phyloP scores from a whole-genome alignment of 2,329 filamentous ascomycete genomes.

The Neopestalotiopsis sp. region DNA sequence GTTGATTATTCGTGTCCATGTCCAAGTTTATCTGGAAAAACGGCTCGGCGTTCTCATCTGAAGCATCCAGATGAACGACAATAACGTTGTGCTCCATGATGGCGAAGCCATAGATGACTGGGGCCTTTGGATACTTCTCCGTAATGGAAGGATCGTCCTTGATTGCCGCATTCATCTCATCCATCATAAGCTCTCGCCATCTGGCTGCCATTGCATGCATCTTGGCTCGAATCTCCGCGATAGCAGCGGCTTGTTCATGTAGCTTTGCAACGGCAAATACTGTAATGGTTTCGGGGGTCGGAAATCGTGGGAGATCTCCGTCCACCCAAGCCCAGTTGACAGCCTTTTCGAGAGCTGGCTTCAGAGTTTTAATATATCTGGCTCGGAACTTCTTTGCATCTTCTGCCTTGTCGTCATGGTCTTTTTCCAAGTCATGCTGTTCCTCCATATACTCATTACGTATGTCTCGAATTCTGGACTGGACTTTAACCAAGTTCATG shows the following conservation, averaged over 20 bases:
- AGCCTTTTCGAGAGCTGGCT: constrained; percentile 25
- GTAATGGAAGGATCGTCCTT: constrained; percentile 6
- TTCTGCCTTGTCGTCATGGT: constrained; percentile 17
- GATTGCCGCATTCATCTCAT: constrained; percentile 10
- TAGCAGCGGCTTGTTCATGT: background rate
- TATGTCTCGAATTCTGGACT: constrained; percentile 9
- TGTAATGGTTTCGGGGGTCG: constrained; percentile 28
- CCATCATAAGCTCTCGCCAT: constrained; percentile 26
- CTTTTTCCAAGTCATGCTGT: constrained; percentile 15
- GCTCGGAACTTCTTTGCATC: constrained; percentile 15
- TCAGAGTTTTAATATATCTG: constrained; percentile 29
- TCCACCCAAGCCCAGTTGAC: constrained; percentile 34
- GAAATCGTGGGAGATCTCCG: constrained; percentile 27
- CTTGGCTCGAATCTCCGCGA: constrained; percentile 22
- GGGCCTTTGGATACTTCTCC: constrained; percentile 21
- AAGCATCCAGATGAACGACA: constrained; percentile 36
- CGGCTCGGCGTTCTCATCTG: constrained; percentile 26
- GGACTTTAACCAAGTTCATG: constrained; percentile 13
- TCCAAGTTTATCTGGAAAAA: constrained; percentile 30
- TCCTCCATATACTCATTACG: background rate
- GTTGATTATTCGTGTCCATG: constrained; percentile 35
- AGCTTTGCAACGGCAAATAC: constrained; percentile 27
- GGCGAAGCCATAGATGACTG: constrained; percentile 36
- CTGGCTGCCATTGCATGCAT: constrained; percentile 26
- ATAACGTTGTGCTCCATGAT: constrained; percentile 35